Conservation (phyloP, 352 stramenopile species). For the Phytopythium montanum region DNA sequence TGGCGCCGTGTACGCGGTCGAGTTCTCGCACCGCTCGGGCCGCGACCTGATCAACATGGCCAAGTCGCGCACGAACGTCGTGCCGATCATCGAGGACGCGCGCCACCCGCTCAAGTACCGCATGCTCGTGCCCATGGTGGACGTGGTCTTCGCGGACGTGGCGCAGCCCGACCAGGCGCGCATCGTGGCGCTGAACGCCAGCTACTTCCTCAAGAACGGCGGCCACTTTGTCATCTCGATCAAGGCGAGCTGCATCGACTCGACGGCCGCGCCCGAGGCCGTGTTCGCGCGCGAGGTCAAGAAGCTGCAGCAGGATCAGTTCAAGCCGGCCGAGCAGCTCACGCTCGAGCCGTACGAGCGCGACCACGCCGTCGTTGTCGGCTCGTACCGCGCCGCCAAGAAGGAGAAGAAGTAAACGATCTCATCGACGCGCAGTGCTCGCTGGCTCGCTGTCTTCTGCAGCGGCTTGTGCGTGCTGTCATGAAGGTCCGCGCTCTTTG, state of each 20-base stretch:
- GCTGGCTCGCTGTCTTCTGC: too few species aligned
- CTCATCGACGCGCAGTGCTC: background rate
- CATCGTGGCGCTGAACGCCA: conserved; percentile 98
- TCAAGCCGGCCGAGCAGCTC: conserved; percentile 98
- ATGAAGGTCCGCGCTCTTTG: conserved; percentile 2
- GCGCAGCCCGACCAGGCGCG: conserved; percentile 99
- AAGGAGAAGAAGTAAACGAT: conserved; percentile 88
- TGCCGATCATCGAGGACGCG: conserved; percentile 99
- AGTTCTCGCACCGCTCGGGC: conserved; percentile 99
- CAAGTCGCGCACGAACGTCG: conserved; percentile 99
- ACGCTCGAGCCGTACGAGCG: conserved; percentile 99
- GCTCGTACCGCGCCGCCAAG: conserved; percentile 93
- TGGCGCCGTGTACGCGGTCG: conserved; percentile 98
- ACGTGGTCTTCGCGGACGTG: conserved; percentile 99
- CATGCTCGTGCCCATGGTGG: conserved; percentile 99
- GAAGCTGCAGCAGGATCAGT: conserved; percentile 98
- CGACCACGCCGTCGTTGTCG: conserved; percentile 98
- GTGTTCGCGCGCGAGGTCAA: conserved; percentile 97
- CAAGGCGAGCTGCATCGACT: conserved; percentile 99
- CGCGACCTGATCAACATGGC: conserved; percentile 99
- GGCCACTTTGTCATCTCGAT: conserved; percentile 99
- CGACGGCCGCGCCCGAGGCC: conserved; percentile 96
- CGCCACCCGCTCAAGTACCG: conserved; percentile 98
- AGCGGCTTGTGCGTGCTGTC: background rate
- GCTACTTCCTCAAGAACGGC: conserved; percentile 99